Evolutionary conservation across 768 basidiomycete species (phyloP), one percentile per base, ranked within the genome.

Genomic region (Fistulinella prunicolor): DNA sequence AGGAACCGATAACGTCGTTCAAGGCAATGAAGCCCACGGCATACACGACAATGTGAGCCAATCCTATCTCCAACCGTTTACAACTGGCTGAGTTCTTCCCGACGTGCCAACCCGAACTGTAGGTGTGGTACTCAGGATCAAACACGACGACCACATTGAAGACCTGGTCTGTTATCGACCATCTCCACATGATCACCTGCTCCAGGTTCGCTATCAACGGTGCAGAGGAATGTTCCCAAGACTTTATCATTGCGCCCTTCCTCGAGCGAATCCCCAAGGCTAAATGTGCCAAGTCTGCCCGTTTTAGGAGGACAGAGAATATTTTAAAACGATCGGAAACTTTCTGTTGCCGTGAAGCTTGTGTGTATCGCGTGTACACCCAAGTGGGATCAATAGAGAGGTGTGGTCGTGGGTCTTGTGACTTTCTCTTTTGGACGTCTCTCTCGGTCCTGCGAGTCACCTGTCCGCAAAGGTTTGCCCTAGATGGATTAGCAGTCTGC

Each of bases 101-200:
- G n/a, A n/a, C n/a, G n/a, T n/a, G n/a, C n/a, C n/a, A n/a, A n/a
- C n/a, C n/a, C 20, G 29, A 16, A 20, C 20, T 19, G 3, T 10
- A 57, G 53, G 47, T 24, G 47, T 22, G 42, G 56, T 28, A 13
- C 63, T 61, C 65, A 9, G 68, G 69, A 49, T 72, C 72, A 56
- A 53, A 58, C 42, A 61, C 68, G 13, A 70, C 70, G 7, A 72
- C 71, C 1, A 58, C 70, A 4, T 51, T 79, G 32, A 71, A 70
- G 56, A 52, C 62, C 2, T 82, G 79, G 79, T 60, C 68, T 2
- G 69, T 78, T 40, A 58, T 76, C 8, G 70, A 73, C 29, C 67
- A 70, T 16, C 55, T 79, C 9, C 60, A 68, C 50, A 68, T 61
- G 22, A 73, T 78, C 24, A 44, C 51, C 16, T 62, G 65, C 7